phyloP scores from a whole-genome alignment of 257 asterid species.

The Solanum phureja region DNA sequence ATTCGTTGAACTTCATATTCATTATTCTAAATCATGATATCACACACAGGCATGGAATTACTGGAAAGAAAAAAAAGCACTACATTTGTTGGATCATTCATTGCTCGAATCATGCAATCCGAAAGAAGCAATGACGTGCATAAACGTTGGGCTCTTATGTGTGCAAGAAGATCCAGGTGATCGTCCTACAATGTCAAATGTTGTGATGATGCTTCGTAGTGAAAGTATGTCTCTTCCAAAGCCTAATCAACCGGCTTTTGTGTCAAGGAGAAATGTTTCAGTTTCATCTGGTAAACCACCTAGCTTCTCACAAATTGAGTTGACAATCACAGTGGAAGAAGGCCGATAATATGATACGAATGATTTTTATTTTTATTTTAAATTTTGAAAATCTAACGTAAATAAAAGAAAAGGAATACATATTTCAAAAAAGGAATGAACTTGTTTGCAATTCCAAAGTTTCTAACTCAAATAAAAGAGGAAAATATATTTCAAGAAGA shows the following conservation, averaged over 20 bases:
- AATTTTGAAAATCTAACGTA: neutral
- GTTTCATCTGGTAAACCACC: neutral
- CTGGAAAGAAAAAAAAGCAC: conserved; percentile 11
- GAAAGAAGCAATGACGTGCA: conserved; percentile 2
- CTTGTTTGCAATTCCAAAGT: neutral
- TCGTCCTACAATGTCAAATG: conserved; percentile 22
- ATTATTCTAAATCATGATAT: neutral
- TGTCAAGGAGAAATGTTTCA: neutral
- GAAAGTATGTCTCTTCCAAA: conserved; percentile 2
- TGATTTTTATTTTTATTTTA: neutral
- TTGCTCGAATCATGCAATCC: neutral
- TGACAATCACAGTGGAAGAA: conserved; percentile 1
- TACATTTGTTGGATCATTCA: conserved; percentile 3
- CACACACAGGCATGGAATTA: conserved; percentile 23
- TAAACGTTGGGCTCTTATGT: conserved; percentile 18
- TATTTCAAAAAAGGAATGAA: neutral
- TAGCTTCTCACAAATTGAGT: neutral
- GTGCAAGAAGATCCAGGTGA: conserved; percentile 21
- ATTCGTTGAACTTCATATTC: neutral
- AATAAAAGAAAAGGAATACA: too few species aligned
- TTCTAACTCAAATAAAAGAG: neutral
- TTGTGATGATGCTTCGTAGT: conserved; percentile 13
- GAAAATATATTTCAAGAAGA: too few species aligned
- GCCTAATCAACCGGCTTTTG: conserved; percentile 20
- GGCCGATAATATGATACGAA: neutral